Evolutionary conservation across 2,329 filamentous ascomycete genomes (phyloP).

Genomic region (Acrodontium crateriforme): DNA sequence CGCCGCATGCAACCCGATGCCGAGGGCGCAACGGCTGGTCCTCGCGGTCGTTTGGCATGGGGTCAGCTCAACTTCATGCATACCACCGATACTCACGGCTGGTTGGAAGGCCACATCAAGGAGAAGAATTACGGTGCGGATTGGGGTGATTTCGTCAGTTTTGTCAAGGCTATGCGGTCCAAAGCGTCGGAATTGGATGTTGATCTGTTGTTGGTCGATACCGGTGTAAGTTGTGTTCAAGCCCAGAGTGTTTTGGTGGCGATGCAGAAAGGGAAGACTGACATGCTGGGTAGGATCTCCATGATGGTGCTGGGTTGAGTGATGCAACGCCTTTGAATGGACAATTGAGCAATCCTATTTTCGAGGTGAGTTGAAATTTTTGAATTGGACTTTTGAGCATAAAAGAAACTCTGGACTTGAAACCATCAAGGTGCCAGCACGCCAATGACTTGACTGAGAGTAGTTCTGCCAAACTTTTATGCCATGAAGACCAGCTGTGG

Average conservation of each 20-base stretch:
- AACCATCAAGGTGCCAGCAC: no score
- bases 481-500: neutral
- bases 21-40: constrained; percentile 24
- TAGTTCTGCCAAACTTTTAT: no score
- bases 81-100: constrained; percentile 48
- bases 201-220: constrained; percentile 47
- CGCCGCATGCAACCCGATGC: constrained; percentile 33
- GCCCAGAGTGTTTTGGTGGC: neutral
- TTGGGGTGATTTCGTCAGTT: constrained; percentile 52
- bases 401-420: no score
- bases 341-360: constrained; percentile 38
- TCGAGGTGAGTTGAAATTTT: constrained; percentile 28
- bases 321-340: constrained; percentile 48
- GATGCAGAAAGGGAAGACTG: no score
- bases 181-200: constrained; percentile 43
- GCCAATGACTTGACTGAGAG: no score
- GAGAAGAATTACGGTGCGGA: constrained; percentile 51
- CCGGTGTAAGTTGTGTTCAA: constrained; percentile 28
- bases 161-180: constrained; percentile 45
- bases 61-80: constrained; percentile 54
- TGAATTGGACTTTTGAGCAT: no score
- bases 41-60: constrained; percentile 39
- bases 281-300: constrained; percentile 43
- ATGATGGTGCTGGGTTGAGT: constrained; percentile 50
- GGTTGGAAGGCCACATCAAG: constrained; percentile 39